Percentiles rank a stretch among this genome's conserved stretches.
Conservation (phyloP, 2,329 filamentous ascomycete species). For the Falciphora oryzae region DNA sequence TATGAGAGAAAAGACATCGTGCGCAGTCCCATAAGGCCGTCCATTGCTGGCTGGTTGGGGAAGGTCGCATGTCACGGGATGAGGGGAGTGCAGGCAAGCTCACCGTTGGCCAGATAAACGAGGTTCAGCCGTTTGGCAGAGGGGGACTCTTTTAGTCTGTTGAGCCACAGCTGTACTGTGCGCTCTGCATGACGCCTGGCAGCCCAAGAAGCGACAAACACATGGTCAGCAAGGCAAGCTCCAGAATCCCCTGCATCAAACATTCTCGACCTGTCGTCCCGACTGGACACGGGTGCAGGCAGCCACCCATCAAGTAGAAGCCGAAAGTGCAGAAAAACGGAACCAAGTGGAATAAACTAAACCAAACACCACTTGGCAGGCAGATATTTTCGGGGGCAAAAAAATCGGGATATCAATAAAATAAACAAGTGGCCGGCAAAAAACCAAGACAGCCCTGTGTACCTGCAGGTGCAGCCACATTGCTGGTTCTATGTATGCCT, state of each 20-base stretch:
- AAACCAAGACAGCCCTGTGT: background rate
- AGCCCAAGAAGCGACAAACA: slow-evolving; percentile 12
- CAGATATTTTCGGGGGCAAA: background rate
- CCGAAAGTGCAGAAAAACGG: background rate
- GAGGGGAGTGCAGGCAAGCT: slow-evolving; percentile 20
- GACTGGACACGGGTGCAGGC: too few species aligned
- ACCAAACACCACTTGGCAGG: background rate
- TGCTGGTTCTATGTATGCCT: background rate
- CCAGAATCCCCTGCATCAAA: slow-evolving; percentile 3
- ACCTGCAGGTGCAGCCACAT: background rate
- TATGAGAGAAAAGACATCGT: slow-evolving; percentile 11
- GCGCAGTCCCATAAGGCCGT: background rate
- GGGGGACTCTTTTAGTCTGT: slow-evolving; percentile 80
- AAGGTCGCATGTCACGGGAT: background rate
- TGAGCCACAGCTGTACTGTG: slow-evolving; percentile 87
- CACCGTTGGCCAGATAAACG: slow-evolving; percentile 93
- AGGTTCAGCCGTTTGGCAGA: slow-evolving; percentile 83
- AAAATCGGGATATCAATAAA: background rate
- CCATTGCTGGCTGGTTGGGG: background rate
- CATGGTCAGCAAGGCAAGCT: slow-evolving; percentile 23
- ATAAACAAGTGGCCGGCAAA: background rate
- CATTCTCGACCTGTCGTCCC: background rate
- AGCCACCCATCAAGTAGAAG: background rate
- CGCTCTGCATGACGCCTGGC: slow-evolving; percentile 82
- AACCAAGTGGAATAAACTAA: background rate